Evolutionary conservation across 2,329 filamentous ascomycete species (phyloP).

Genomic region (Pseudocercospora vitis): DNA sequence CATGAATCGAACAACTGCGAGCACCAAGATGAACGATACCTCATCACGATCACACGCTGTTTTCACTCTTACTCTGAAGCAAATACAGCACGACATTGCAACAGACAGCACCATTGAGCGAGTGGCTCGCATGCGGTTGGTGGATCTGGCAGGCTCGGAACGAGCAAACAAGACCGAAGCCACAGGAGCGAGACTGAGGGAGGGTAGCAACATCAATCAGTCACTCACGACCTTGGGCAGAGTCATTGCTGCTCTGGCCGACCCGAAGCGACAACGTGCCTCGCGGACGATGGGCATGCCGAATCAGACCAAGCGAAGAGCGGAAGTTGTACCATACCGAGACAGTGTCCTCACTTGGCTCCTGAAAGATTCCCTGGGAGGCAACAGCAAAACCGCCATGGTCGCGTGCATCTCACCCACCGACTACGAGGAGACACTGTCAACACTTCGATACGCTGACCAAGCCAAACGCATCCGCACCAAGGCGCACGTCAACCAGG

Average conservation of each 20-base stretch:
- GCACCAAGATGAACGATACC: conserved; percentile 99
- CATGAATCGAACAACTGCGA: conserved; percentile 79
- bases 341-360: conserved; percentile 85
- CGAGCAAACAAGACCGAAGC: conserved; percentile 94
- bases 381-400: conserved; percentile 98
- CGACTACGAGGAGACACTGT: conserved; percentile 96
- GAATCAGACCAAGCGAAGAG: conserved; percentile 48
- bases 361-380: conserved; percentile 90
- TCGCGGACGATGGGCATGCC: conserved; percentile 49
- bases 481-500: conserved; percentile 91
- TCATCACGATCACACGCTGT: conserved; percentile 95
- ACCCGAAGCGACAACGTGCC: conserved; percentile 56
- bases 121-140: conserved; percentile 86
- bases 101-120: conserved; percentile 98
- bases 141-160: conserved; percentile 93
- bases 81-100: conserved; percentile 95
- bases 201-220: conserved; percentile 99
- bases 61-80: conserved; percentile 96
- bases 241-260: conserved; percentile 86
- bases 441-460: conserved; percentile 93
- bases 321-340: conserved; percentile 77
- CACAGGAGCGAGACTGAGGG: conserved; percentile 82
- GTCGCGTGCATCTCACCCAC: conserved; percentile 94
- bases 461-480: conserved; percentile 97
- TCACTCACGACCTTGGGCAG: conserved; percentile 92